These are phyloP conservation scores for Neurospora sp. DNA, from an alignment of 495 filamentous ascomycete species.

Conservation along the genomic window DNA sequence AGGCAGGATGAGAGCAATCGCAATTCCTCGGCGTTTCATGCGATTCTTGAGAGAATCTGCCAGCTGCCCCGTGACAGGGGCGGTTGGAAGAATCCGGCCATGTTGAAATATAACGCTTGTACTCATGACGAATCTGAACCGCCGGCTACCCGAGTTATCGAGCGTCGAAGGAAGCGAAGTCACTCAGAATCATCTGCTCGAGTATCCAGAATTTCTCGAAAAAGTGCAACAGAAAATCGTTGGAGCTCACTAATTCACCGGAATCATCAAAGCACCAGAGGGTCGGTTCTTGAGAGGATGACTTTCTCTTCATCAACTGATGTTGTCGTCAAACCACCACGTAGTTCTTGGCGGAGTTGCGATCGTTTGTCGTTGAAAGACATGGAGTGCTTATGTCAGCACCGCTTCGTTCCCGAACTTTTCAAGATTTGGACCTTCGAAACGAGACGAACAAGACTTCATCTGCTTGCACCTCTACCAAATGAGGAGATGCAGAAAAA, in stretches of 20 bases:
- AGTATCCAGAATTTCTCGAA: background rate
- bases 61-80: background rate
- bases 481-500: no score
- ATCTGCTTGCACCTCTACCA: no score
- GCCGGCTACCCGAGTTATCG: background rate
- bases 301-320: background rate
- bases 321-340: background rate
- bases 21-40: background rate
- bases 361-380: conserved; percentile 3
- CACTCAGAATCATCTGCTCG: background rate
- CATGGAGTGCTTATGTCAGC: conserved; percentile 2
- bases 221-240: background rate
- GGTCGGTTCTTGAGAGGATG: background rate
- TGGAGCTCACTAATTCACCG: background rate
- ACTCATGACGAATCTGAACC: background rate
- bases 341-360: background rate
- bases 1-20: background rate
- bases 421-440: no score
- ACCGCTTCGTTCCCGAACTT: background rate
- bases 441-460: no score
- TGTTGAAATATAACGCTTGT: background rate
- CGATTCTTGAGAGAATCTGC: background rate
- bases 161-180: background rate
- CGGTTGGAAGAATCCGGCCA: background rate
- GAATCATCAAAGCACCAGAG: background rate